Evolutionary conservation across 208 protist species (phyloP), one percentile per base, ranked within the genome.

Genomic region (Crithidia acanthocephali): DNA sequence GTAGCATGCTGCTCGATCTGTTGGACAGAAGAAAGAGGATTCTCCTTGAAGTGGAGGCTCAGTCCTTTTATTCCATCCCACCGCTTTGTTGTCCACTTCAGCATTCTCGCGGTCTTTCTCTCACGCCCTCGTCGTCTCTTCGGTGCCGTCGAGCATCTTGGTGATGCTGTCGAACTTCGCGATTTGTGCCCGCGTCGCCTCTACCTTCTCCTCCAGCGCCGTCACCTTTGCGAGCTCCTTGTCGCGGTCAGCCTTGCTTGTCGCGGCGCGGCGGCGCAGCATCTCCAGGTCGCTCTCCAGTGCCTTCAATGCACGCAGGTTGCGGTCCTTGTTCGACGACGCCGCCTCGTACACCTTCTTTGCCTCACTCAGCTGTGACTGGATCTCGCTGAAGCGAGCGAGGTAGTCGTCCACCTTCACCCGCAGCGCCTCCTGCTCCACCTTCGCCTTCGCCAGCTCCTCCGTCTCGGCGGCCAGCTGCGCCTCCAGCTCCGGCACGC

Each of bases 341-440:
- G 86, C 83, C 27, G 72, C 64, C 67, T 94, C 81, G 65, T 91
- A 91, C 20, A 79, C 62, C 55, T 73, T 77, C 52, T 84, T 85
- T 2, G 88, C 72, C 32, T 79, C 79, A 30, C 80, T 58, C 30
- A 94, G 78, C 47, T 83, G 76, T 18, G 71, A 53, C 60, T 94
- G 79, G 57, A 94, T 72, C 15, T 74, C 78, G 10, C 72, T 45
- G 13, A 91, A 80, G 42, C 82, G 81, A 7, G 53, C 59, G 0
- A 87, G 50, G 50, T 84, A 92, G 11, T 27, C 74, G 61, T 91
- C 74, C 28, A 88, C 82, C 67, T 83, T 69, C 11, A 33, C 71
- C 59, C 85, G 71, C 28, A 91, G 64, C 51, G 79, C 74, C 6
- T 51, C 71, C 35, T 88, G 77, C 57, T 76, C 76, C 18, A 30